phyloP scores from a whole-genome alignment of 768 basidiomycete species.

The Rhizopogon salebrosus region DNA sequence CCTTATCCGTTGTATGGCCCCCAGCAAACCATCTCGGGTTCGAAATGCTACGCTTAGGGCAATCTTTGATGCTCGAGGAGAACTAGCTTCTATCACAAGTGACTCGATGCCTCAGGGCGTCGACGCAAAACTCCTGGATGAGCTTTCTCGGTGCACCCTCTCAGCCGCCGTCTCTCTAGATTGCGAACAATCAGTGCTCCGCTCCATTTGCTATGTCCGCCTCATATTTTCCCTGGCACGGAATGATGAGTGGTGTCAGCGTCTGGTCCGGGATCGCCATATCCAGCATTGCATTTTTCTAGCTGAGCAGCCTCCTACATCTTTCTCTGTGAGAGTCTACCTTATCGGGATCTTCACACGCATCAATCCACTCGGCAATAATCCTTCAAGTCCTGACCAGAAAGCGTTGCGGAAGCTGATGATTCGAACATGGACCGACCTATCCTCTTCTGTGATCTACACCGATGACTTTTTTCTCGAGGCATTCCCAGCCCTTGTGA shows the following conservation, averaged over 20 bases:
- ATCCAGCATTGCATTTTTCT: neutral
- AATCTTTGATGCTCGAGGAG: neutral
- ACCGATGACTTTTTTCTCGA: too few relatives aligned
- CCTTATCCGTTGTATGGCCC: neutral
- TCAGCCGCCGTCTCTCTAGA: neutral
- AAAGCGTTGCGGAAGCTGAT: neutral
- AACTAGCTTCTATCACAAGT: neutral
- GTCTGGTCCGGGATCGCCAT: neutral
- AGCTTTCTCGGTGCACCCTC: too few relatives aligned
- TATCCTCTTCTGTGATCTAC: too few relatives aligned
- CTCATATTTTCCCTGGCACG: neutral
- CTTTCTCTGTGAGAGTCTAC: fast-evolving
- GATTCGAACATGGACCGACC: neutral
- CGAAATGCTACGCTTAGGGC: neutral
- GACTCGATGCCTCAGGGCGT: too few relatives aligned
- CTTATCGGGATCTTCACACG: neutral
- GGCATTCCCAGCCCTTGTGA: neutral
- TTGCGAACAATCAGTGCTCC: neutral
- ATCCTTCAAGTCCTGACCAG: neutral
- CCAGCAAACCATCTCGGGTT: neutral
- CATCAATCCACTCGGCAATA: neutral
- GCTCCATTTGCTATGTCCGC: neutral
- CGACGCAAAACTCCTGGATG: too few relatives aligned
- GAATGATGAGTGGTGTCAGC: neutral
- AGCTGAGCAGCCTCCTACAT: neutral